phyloP scores from a whole-genome alignment of 164 flowering plant genomes.

The Chimonanthus salicifolius region DNA sequence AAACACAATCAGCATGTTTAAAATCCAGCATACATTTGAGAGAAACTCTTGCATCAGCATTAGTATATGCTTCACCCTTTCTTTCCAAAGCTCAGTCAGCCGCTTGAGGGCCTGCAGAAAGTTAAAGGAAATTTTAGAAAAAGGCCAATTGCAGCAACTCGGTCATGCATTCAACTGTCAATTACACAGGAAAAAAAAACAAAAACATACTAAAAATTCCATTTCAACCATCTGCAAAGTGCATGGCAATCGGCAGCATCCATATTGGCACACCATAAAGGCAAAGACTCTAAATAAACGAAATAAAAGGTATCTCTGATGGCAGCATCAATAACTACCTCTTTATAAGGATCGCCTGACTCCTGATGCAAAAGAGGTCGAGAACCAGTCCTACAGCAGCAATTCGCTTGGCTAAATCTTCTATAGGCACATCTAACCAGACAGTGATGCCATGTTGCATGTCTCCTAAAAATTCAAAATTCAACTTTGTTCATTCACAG shows the following conservation, averaged over 20 bases:
- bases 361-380: conserved; percentile 85
- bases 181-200: too few species aligned
- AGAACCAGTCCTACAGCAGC: conserved; percentile 74
- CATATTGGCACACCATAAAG: not conserved
- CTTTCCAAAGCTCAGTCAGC: conserved; percentile 47
- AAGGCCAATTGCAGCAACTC: not conserved
- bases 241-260: not conserved
- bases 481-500: not conserved
- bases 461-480: conserved; percentile 46
- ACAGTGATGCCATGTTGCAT: conserved; percentile 83
- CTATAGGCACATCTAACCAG: conserved; percentile 90
- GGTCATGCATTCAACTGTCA: not conserved
- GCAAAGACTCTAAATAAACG: not conserved
- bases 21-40: conserved; percentile 46
- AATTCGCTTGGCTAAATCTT: conserved; percentile 79
- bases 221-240: not conserved
- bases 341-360: conserved; percentile 64
- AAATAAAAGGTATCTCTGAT: not conserved
- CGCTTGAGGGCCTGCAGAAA: conserved; percentile 51
- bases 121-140: not conserved
- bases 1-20: not conserved
- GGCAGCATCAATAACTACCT: conserved; percentile 32
- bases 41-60: conserved; percentile 68
- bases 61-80: conserved; percentile 71
- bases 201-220: too few species aligned